A percentile compares a stretch with the other conserved stretches of the same genome.
These are phyloP conservation scores for Yarrowia phangngaensis DNA, from an alignment of 805 yeast genomes.

Conservation along the genomic window DNA sequence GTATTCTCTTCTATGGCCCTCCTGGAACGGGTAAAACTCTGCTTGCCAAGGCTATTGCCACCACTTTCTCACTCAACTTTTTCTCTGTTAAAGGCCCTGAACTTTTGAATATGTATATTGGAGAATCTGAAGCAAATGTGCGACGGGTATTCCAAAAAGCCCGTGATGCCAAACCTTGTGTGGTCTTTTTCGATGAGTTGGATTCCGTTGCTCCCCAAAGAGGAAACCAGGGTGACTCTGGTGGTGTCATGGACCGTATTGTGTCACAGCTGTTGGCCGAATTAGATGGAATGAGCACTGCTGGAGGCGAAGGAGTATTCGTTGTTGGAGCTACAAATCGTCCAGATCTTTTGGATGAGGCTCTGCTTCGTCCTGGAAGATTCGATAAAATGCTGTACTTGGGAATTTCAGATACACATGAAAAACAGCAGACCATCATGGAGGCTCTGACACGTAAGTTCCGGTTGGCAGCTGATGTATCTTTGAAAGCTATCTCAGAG, in stretches of 20 bases:
- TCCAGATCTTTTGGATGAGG: constrained; percentile 93
- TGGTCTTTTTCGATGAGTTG: constrained; percentile 92
- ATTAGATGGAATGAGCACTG: constrained; percentile 87
- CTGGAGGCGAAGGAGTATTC: constrained; percentile 84
- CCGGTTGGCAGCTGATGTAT: constrained; percentile 55
- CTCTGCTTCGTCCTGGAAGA: constrained; percentile 87
- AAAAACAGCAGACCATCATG: constrained; percentile 78
- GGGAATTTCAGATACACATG: constrained; percentile 88
- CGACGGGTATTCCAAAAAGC: constrained; percentile 91
- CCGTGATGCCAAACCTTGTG: constrained; percentile 96
- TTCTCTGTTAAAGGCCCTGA: constrained; percentile 98
- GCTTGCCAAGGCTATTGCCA: constrained; percentile 94
- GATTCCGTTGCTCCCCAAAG: constrained; percentile 98
- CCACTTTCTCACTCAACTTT: constrained; percentile 88
- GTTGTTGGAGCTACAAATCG: constrained; percentile 99
- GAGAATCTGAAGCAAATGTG: constrained; percentile 97
- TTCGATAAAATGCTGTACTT: constrained; percentile 92
- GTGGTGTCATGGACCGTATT: constrained; percentile 98
- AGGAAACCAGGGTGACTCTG: constrained; percentile 98
- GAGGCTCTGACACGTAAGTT: constrained; percentile 82
- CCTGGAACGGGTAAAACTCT: constrained; percentile 98
- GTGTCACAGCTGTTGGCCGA: constrained; percentile 94
- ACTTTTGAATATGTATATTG: constrained; percentile 93
- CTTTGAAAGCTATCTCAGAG: constrained; percentile 56
- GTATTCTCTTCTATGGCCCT: constrained; percentile 93